Base-by-base conservation (phyloP, 441 rosid genomes). In the Pelargonium cotyledonis region DNA sequence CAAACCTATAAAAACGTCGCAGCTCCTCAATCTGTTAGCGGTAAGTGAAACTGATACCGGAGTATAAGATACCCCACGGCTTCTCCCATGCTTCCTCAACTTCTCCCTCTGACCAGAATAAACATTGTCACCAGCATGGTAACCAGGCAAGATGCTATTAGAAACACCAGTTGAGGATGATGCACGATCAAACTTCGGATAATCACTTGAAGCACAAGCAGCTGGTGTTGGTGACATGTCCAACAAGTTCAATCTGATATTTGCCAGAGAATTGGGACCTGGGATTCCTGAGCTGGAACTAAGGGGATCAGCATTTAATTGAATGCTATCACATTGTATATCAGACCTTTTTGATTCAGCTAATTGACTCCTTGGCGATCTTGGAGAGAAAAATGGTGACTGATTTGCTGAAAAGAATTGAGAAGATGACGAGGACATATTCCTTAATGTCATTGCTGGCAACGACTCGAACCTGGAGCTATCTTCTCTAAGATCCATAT, bases 351-450 rank as follows among this genome's bases (percentile, higher is more conserved):
- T 77, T 0, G 90, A 88, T 75, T 87, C 92, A 0, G 96, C 86
- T 7, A 79, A 67, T 60, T 79, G 87, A 78, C 82, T 69, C 9
- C 85, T 80, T 9, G 96, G 80, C 43, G 95, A 86, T 74, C 90
- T 85, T 5, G 97, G 99, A 35, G 97, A 91, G 81, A 95, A 89
- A 21, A 21, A n/a, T n/a, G 97, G 95, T 0, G 96, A 94, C 72
- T 94, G 99, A 63, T 86, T 91, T 1, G 96, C 99, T 1, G 99
- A 94, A 80, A 86, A 87, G 83, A 91, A 91, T 76, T 86, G 85
- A 2, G 97, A 89, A 0, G 98, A 91, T 0, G 95, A 91, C 4
- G 97, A 90, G 8, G 96, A 90, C 91, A 88, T 81, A 72, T 84
- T 88, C 77, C 94, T 82, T 0, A 77, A 68, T 1, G 96, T 86